phyloP scores from a whole-genome alignment of 2,329 filamentous ascomycete genomes.

The Drechslera avenae region DNA sequence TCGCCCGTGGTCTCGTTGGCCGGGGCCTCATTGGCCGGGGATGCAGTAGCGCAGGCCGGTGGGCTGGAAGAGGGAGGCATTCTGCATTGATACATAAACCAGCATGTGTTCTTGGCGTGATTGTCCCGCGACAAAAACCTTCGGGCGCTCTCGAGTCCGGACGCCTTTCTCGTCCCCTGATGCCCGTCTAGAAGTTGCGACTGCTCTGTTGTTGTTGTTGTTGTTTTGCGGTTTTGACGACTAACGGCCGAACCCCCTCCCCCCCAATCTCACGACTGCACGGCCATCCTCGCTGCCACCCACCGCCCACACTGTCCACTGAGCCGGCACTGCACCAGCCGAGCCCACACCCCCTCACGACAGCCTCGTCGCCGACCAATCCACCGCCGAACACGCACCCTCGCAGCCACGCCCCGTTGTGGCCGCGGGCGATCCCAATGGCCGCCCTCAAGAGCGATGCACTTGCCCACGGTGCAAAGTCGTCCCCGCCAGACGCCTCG shows the following conservation, averaged over 20 bases:
- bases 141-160: constrained; percentile 13
- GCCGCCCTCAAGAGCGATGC: constrained; percentile 34
- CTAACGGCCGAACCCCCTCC: constrained; percentile 15
- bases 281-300: background rate
- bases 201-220: constrained; percentile 10
- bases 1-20: constrained; percentile 14
- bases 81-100: constrained; percentile 1
- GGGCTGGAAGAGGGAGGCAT: constrained; percentile 18
- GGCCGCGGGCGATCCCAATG: constrained; percentile 29
- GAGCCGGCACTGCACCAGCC: constrained; percentile 14
- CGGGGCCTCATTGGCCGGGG: constrained; percentile 21
- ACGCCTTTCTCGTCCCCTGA: constrained; percentile 14
- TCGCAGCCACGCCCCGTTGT: constrained; percentile 9
- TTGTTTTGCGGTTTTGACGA: constrained; percentile 12
- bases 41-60: constrained; percentile 20
- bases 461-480: constrained; percentile 25
- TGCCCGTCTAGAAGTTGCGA: constrained; percentile 8
- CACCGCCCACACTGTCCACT: background rate
- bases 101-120: constrained; percentile 20
- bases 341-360: constrained; percentile 11
- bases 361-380: constrained; percentile 3
- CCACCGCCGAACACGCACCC: constrained; percentile 5
- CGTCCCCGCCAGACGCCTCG: constrained; percentile 5
- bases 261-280: background rate
- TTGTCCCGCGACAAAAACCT: constrained; percentile 24